Percentiles rank a stretch among this genome's conserved stretches.
Evolutionary conservation across 2,329 filamentous ascomycete species (phyloP).

Genomic region (Fusarium continuum): DNA sequence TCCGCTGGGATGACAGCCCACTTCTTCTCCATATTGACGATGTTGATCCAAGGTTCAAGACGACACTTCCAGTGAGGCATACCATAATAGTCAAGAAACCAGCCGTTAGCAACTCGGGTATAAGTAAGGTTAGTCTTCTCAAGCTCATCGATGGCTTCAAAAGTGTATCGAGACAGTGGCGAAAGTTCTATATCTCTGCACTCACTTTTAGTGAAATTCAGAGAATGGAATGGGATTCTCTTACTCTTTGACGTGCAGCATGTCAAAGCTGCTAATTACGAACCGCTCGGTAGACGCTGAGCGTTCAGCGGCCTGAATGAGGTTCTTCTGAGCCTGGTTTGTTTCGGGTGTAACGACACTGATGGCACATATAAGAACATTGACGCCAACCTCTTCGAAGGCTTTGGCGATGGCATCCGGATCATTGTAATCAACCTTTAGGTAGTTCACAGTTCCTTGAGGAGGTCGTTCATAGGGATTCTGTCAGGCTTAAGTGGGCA

Average conservation of each 20-base stretch:
- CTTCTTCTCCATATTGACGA: conserved; percentile 36
- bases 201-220: fast-evolving
- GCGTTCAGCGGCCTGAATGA: conserved; percentile 24
- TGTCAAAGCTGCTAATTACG: conserved; percentile 37
- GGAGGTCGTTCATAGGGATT: not conserved
- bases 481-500: not conserved
- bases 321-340: conserved; percentile 30
- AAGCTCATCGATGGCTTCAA: conserved; percentile 33
- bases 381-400: conserved; percentile 8
- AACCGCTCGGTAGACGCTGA: conserved; percentile 21
- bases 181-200: conserved; percentile 29
- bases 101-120: conserved; percentile 36
- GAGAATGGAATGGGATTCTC: fast-evolving
- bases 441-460: not conserved
- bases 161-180: conserved; percentile 34
- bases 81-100: conserved; percentile 44
- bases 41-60: conserved; percentile 39
- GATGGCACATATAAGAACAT: conserved; percentile 35
- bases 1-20: conserved; percentile 35
- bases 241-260: conserved; percentile 36
- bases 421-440: conserved; percentile 25
- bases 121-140: conserved; percentile 11
- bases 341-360: conserved; percentile 22
- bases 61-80: conserved; percentile 35
- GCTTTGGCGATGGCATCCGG: not conserved